Base-by-base conservation (phyloP, 768 basidiomycete species). In the Calocera viscosa region DNA sequence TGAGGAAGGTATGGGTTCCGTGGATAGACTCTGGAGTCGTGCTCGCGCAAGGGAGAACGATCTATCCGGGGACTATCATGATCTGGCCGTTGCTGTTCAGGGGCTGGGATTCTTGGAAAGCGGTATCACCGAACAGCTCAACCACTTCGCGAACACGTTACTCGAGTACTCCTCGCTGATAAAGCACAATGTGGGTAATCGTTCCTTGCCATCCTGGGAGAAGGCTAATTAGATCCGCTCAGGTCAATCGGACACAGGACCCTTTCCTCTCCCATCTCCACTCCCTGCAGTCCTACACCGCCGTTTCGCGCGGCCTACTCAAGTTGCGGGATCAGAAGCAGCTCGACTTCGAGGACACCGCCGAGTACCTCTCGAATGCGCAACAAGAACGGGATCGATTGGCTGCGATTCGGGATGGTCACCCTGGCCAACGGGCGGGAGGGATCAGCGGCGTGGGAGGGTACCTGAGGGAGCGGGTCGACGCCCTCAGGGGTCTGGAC, bases 291-390 rank as follows among this genome's bases (percentile, higher is more conserved):
- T 83, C 86, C n/a, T 97, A 97, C 76, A 91, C 93, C 1, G 87
- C 92, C 73, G 87, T 91, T 33, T 95, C 97, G 71, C 87, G 91
- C 64, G 86, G 89, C n/a, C 92, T 98, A 24, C 83, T 99, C 70
- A 95, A 91, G 76, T 82, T 96, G 33, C 86, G 96, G 49, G 96
- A 98, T 75, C 96, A 98, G 77, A 99, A 98, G 76, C 96, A 99
- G 75, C 84, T 98, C 66, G 96, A 99, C 74, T 95, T 97, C 70
- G 96, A 99, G 77, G 95, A 98, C 75, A 83, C 98, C 10, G 92
- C 93, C 1, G 90, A 93, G 65, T 98, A 98, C 76, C 82, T 99
- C 14, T 90, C 90, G 5, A 90, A 89, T n/a, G 87, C 97, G 49
- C 93, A 91, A 0, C 80, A 86, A 12, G 96, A 99, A 77, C 87